These are phyloP conservation scores for Pilasporangium apinafurcum DNA, from an alignment of 352 stramenopile genomes.

Conservation along the genomic window DNA sequence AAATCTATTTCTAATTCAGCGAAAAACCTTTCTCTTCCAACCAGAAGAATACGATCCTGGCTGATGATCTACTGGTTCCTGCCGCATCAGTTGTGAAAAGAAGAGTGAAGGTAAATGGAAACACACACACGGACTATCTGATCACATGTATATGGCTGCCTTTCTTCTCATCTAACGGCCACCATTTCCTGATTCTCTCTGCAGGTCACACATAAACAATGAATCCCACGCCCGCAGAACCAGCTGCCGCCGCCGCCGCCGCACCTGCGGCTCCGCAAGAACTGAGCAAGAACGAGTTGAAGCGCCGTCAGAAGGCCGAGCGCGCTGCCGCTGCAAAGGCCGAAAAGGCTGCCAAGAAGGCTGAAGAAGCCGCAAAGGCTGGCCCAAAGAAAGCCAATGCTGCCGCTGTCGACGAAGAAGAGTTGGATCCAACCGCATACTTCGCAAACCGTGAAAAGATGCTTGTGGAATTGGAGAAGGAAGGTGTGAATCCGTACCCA, in stretches of 20 bases:
- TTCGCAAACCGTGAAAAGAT: conserved; percentile 93
- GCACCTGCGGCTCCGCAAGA: conserved; percentile 10
- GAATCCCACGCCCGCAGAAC: conserved; percentile 10
- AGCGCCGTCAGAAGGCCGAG: conserved; percentile 96
- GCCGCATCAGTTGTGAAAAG: too few species aligned
- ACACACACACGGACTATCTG: too few species aligned
- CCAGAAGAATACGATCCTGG: too few species aligned
- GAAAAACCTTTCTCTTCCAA: too few species aligned
- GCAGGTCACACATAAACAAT: too few species aligned
- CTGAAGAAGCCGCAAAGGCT: conserved; percentile 41
- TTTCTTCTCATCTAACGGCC: too few species aligned
- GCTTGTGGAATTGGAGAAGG: conserved; percentile 86
- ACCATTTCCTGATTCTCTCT: too few species aligned
- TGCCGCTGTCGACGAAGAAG: conserved; percentile 83
- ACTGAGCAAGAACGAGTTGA: conserved; percentile 98
- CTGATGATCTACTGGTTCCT: too few species aligned
- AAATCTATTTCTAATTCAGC: too few species aligned
- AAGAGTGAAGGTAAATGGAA: too few species aligned
- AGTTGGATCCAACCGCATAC: conserved; percentile 97
- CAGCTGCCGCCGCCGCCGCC: conserved; percentile 3
- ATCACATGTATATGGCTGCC: too few species aligned
- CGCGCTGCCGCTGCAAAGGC: conserved; percentile 92
- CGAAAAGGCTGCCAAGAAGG: conserved; percentile 87
- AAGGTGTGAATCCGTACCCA: conserved; percentile 94
- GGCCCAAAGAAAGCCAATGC: conserved; percentile 59